Percentiles rank a stretch among this genome's conserved stretches.
Evolutionary conservation across 352 stramenopile species (phyloP).

Genomic region (Globisporangium canariense): DNA sequence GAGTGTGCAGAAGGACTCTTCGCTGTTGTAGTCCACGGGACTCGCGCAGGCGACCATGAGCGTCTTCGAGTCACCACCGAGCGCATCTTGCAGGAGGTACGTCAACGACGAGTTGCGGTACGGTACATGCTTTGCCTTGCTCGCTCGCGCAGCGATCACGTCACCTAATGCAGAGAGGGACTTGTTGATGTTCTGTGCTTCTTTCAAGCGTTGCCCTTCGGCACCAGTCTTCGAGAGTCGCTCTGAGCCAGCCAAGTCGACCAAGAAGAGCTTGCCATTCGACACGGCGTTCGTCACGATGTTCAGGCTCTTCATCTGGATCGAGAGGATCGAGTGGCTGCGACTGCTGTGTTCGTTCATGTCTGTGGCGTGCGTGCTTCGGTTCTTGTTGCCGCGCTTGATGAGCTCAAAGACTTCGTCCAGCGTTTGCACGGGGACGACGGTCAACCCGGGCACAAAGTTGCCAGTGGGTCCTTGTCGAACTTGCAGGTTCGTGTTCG

Average conservation of each 20-base stretch:
- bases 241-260: constrained; percentile 90
- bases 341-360: constrained; percentile 91
- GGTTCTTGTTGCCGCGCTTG: constrained; percentile 83
- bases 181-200: constrained; percentile 94
- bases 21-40: constrained; percentile 89
- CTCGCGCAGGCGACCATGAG: constrained; percentile 92
- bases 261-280: constrained; percentile 81
- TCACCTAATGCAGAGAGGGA: constrained; percentile 95
- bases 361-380: constrained; percentile 80
- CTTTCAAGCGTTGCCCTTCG: constrained; percentile 83
- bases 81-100: constrained; percentile 91
- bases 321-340: constrained; percentile 84
- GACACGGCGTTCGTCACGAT: constrained; percentile 69
- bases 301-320: constrained; percentile 83
- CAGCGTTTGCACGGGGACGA: constrained; percentile 67
- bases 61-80: constrained; percentile 90
- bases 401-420: constrained; percentile 86
- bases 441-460: constrained; percentile 78
- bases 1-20: constrained; percentile 92
- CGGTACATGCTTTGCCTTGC: constrained; percentile 90
- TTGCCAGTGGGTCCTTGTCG: constrained; percentile 80
- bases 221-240: constrained; percentile 88
- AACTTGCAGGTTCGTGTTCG: constrained; percentile 79
- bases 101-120: constrained; percentile 95
- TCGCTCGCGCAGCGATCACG: constrained; percentile 91